Conservation (phyloP, 2,329 filamentous ascomycete species). For the Cordyceps cicadae region DNA sequence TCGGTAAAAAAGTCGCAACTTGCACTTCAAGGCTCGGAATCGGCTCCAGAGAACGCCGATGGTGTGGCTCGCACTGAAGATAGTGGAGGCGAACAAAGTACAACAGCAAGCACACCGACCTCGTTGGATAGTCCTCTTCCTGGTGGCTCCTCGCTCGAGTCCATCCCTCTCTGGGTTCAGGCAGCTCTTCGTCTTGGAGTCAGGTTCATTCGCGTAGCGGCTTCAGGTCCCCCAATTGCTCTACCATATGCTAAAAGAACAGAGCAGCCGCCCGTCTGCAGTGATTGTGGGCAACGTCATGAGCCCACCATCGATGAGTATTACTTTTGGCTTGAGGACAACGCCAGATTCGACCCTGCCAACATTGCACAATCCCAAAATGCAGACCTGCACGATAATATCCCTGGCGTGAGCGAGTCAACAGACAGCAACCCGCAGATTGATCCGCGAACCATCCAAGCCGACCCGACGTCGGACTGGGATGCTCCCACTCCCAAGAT, state of each 20-base stretch:
- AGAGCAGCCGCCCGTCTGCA: neutral
- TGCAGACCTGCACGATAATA: conserved; percentile 3
- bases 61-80: neutral
- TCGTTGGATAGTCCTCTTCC: neutral
- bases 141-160: neutral
- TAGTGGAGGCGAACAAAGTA: neutral
- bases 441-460: conserved; percentile 9
- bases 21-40: no score
- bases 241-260: neutral
- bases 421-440: neutral
- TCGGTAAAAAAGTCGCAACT: neutral
- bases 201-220: conserved; percentile 7
- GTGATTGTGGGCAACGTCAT: neutral
- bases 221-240: neutral
- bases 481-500: conserved; percentile 3
- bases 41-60: neutral
- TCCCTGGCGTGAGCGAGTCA: neutral
- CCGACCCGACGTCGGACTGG: conserved; percentile 9
- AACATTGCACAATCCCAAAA: neutral
- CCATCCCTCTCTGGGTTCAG: conserved; percentile 9
- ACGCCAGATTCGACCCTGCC: neutral
- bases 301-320: conserved; percentile 6
- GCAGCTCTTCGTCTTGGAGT: conserved; percentile 4
- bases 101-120: neutral
- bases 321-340: conserved; percentile 10